Evolutionary conservation across 441 rosid genomes (phyloP).

Genomic region (Mallotus repandus): DNA sequence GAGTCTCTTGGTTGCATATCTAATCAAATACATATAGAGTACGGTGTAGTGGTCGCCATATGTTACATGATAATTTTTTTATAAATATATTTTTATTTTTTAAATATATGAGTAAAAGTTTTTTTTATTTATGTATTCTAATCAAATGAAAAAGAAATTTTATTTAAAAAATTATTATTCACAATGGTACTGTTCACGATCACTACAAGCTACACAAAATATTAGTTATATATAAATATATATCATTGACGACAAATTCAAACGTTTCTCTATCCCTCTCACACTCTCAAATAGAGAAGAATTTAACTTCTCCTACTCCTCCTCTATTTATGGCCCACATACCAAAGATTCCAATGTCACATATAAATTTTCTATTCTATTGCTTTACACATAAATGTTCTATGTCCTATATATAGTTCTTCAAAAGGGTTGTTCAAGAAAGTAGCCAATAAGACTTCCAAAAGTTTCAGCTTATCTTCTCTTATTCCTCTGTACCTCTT

Average conservation of each 20-base stretch:
- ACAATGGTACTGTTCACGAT: too few relatives aligned
- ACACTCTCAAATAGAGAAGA: neutral
- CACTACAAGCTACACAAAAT: too few relatives aligned
- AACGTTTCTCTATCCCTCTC: neutral
- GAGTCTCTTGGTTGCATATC: conserved; percentile 19
- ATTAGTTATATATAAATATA: neutral
- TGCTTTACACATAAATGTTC: neutral
- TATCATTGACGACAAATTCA: conserved; percentile 12
- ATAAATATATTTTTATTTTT: too few relatives aligned
- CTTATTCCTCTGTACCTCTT: neutral
- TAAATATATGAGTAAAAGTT: too few relatives aligned
- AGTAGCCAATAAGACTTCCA: conserved; percentile 4
- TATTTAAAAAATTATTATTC: too few relatives aligned
- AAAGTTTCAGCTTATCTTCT: neutral
- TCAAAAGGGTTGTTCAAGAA: neutral
- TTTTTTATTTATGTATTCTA: too few relatives aligned
- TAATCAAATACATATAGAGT: neutral
- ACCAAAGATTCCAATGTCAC: conserved; percentile 12
- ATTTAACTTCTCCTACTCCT: conserved; percentile 23
- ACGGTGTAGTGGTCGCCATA: too few relatives aligned
- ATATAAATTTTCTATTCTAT: neutral
- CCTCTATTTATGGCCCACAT: conserved; percentile 11
- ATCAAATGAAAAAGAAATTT: too few relatives aligned
- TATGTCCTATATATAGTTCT: conserved; percentile 7
- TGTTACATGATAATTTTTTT: too few relatives aligned